Percentiles rank a stretch among this genome's conserved stretches.
Conservation (phyloP, 495 filamentous ascomycete genomes). For the Tuber calosporum region DNA sequence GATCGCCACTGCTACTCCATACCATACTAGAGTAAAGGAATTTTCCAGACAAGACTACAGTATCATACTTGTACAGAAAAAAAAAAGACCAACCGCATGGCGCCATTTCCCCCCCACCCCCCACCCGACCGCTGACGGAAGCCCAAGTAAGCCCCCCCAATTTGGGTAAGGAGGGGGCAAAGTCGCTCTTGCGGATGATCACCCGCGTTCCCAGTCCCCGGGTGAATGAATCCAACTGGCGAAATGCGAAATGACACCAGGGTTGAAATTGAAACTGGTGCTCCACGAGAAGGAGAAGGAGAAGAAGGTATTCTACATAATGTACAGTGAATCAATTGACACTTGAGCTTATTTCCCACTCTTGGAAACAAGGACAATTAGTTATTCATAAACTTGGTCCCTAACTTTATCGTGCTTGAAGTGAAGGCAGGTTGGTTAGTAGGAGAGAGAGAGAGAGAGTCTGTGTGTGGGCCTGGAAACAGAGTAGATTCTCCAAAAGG, state of each 20-base stretch:
- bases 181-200: background rate
- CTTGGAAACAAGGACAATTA: background rate
- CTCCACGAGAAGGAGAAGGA: background rate
- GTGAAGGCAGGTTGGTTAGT: background rate
- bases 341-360: background rate
- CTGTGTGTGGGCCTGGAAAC: background rate
- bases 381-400: too few relatives aligned
- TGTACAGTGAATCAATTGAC: background rate
- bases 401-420: background rate
- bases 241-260: background rate
- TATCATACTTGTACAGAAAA: too few relatives aligned
- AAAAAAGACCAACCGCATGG: background rate
- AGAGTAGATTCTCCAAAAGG: background rate
- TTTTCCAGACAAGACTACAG: too few relatives aligned
- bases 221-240: background rate
- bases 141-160: background rate
- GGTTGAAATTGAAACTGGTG: background rate
- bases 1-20: too few relatives aligned
- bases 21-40: too few relatives aligned
- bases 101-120: background rate
- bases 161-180: background rate
- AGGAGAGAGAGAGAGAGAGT: background rate
- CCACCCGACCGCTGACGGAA: background rate
- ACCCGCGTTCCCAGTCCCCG: background rate
- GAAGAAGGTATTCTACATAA: background rate